These are phyloP conservation scores for Balamuthia mandrillaris DNA, from an alignment of 208 protist genomes.

Conservation along the genomic window DNA sequence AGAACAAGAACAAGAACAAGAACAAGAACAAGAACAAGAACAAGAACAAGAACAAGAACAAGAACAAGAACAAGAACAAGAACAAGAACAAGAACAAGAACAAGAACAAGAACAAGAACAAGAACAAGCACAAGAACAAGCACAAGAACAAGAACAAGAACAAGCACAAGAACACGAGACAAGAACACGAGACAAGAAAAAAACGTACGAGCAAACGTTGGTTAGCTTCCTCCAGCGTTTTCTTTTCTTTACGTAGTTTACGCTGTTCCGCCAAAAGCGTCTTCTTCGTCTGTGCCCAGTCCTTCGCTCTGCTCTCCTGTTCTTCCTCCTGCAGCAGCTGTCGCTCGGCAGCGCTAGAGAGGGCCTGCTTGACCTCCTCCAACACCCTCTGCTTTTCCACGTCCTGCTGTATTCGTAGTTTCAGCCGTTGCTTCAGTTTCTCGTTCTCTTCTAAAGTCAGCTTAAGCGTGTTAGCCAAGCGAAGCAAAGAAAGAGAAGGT, in stretches of 20 bases:
- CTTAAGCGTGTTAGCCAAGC: neutral
- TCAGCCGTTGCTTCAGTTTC: neutral
- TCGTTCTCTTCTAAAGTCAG: neutral
- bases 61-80: neutral
- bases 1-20: neutral
- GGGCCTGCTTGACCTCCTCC: neutral
- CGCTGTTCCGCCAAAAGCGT: neutral
- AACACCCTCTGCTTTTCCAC: slow-evolving; percentile 17
- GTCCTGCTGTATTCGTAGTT: neutral
- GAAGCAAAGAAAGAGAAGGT: neutral
- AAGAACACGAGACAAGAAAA: neutral
- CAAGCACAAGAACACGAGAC: neutral
- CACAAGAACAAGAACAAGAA: neutral
- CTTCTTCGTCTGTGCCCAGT: neutral
- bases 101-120: neutral
- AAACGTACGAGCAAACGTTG: neutral
- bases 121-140: neutral
- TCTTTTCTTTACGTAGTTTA: neutral
- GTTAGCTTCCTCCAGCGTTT: neutral
- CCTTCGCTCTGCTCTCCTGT: neutral
- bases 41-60: neutral
- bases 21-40: neutral
- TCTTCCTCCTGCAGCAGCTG: slow-evolving; percentile 5
- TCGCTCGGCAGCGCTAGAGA: neutral
- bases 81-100: neutral